Percentiles rank a stretch among this genome's conserved stretches.
phyloP scores from a whole-genome alignment of 306 rosid species.

The Nissolia schottii region DNA sequence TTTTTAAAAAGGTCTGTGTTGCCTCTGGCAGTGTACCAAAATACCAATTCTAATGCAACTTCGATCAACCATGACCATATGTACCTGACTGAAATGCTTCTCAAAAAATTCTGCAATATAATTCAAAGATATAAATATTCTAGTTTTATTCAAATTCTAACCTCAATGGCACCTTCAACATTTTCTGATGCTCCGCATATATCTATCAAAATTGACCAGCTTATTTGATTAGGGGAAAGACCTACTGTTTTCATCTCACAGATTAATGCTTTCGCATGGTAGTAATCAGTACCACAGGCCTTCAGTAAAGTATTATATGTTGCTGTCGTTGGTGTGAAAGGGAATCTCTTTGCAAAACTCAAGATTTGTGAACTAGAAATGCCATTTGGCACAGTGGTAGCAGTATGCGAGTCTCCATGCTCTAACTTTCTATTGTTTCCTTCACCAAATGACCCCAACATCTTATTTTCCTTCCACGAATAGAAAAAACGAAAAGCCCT shows the following conservation, averaged over 20 bases:
- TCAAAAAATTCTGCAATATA: not conserved
- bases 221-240: constrained; percentile 78
- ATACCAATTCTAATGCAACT: constrained; percentile 25
- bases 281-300: constrained; percentile 92
- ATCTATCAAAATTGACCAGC: constrained; percentile 87
- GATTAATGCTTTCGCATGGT: constrained; percentile 74
- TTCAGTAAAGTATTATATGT: constrained; percentile 89
- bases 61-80: not conserved
- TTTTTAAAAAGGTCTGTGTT: not conserved
- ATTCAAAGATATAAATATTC: not conserved
- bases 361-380: constrained; percentile 43
- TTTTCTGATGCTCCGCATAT: constrained; percentile 61
- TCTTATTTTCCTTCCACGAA: constrained; percentile 61
- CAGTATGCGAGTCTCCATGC: constrained; percentile 7
- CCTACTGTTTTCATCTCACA: constrained; percentile 72
- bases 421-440: constrained; percentile 31
- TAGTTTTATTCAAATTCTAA: constrained; percentile 24
- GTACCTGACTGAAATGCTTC: not conserved
- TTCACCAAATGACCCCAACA: constrained; percentile 35
- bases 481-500: constrained; percentile 87
- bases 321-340: constrained; percentile 68
- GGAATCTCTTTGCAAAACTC: constrained; percentile 49
- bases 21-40: not conserved
- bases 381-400: constrained; percentile 27
- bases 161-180: constrained; percentile 77